phyloP scores from a whole-genome alignment of 208 protist genomes.

The Crithidia mellificae region DNA sequence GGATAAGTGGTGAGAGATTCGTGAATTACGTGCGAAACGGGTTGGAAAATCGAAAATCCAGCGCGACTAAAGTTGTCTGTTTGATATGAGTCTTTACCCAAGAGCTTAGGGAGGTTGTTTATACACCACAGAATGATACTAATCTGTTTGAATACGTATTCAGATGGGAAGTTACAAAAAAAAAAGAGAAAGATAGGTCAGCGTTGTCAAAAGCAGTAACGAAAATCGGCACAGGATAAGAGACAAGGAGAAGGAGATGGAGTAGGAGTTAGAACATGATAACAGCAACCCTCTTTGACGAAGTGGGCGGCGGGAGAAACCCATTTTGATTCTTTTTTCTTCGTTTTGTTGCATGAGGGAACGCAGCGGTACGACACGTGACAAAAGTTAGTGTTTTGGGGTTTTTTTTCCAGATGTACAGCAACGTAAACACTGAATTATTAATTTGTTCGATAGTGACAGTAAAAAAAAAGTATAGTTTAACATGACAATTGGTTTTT shows the following conservation, averaged over 20 bases:
- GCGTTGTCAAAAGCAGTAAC: not conserved
- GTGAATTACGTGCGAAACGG: constrained; percentile 3
- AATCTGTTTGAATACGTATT: constrained; percentile 8
- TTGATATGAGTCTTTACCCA: not conserved
- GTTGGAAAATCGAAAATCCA: not conserved
- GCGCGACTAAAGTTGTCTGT: not conserved
- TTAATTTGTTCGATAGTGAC: not conserved
- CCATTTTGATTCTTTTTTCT: no score
- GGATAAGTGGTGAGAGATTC: not conserved
- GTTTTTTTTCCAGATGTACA: no score
- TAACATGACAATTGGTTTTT: not conserved
- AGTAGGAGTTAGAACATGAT: no score
- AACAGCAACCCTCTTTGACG: no score
- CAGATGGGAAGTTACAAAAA: not conserved
- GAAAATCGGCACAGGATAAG: no score
- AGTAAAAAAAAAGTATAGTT: not conserved
- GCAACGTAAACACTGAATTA: no score
- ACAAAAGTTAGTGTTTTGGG: no score
- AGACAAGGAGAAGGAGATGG: no score
- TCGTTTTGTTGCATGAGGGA: no score
- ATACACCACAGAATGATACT: constrained; percentile 20
- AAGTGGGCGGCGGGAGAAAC: no score
- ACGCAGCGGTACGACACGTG: no score
- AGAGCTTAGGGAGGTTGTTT: constrained; percentile 2
- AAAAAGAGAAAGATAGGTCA: not conserved